phyloP scores from a whole-genome alignment of 2,329 filamentous ascomycete species.

The Sclerotinia glacialis region DNA sequence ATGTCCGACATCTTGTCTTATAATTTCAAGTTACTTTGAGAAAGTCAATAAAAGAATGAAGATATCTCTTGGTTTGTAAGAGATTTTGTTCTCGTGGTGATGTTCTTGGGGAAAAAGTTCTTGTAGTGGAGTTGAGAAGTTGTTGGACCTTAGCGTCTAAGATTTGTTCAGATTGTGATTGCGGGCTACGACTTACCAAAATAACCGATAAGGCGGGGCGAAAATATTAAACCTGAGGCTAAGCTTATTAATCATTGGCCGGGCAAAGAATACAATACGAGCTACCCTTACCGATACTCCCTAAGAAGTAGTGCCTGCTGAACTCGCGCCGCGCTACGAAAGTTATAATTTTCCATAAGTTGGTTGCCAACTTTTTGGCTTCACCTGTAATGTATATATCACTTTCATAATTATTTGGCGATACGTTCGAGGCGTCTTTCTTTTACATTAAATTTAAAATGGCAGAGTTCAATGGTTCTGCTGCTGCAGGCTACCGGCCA shows the following conservation, averaged over 20 bases:
- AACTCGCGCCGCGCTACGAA: slow-evolving; percentile 10
- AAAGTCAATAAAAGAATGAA: slow-evolving; percentile 9
- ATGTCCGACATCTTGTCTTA: slow-evolving; percentile 55
- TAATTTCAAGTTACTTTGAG: slow-evolving; percentile 8
- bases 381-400: slow-evolving; percentile 7
- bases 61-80: slow-evolving; percentile 14
- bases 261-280: not conserved
- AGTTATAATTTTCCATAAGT: not conserved
- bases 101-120: slow-evolving; percentile 22
- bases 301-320: not conserved
- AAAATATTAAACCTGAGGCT: slow-evolving; percentile 19
- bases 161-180: slow-evolving; percentile 22
- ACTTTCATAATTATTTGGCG: not conserved
- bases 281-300: not conserved
- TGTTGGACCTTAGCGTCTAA: slow-evolving; percentile 23
- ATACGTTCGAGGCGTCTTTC: slow-evolving; percentile 23
- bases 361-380: slow-evolving; percentile 3
- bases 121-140: slow-evolving; percentile 23
- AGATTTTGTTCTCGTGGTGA: slow-evolving; percentile 22
- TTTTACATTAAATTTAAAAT: slow-evolving; percentile 25
- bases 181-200: slow-evolving; percentile 19
- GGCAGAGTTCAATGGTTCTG: slow-evolving; percentile 33
- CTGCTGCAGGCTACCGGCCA: slow-evolving; percentile 28
- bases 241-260: slow-evolving; percentile 1
- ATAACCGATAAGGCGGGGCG: slow-evolving; percentile 24